Percentiles rank a stretch among this genome's conserved stretches.
phyloP scores from a whole-genome alignment of 225 moss, liverwort and hornwort genomes.

The Bryoerythrophyllum caledonicum region DNA sequence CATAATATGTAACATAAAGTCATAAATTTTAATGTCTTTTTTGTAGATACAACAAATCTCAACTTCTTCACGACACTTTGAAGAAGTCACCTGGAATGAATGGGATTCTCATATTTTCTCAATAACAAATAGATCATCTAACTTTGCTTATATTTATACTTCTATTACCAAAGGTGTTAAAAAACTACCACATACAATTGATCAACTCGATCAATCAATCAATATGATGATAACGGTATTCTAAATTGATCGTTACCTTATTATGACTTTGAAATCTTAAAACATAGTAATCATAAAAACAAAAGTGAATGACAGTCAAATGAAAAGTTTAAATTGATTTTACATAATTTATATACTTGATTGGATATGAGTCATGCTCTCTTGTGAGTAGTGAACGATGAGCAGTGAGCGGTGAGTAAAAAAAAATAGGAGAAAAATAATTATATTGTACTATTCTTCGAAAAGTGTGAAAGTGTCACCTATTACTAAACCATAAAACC shows the following conservation, averaged over 20 bases:
- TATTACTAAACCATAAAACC: too few relatives aligned
- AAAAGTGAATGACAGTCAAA: neutral
- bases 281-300: neutral
- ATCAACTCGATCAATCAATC: neutral
- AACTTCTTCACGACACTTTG: conserved; percentile 8
- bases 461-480: too few relatives aligned
- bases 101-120: conserved; percentile 33
- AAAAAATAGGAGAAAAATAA: too few relatives aligned
- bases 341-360: too few relatives aligned
- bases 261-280: neutral
- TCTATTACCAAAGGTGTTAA: conserved; percentile 11
- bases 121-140: conserved; percentile 20
- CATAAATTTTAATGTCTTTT: neutral
- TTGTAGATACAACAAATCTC: conserved; percentile 40
- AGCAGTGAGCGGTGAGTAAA: too few relatives aligned
- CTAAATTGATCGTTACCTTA: neutral
- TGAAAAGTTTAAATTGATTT: rapidly evolving
- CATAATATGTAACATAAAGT: neutral
- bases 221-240: neutral
- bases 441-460: too few relatives aligned
- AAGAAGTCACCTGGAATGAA: conserved; percentile 44
- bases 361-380: too few relatives aligned
- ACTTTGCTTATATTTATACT: conserved; percentile 24
- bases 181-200: conserved; percentile 19
- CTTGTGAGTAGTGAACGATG: too few relatives aligned